Percentiles rank a stretch among this genome's conserved stretches.
These are phyloP conservation scores for Phytophthora podocarpi DNA, from an alignment of 352 stramenopile species.

Conservation along the genomic window DNA sequence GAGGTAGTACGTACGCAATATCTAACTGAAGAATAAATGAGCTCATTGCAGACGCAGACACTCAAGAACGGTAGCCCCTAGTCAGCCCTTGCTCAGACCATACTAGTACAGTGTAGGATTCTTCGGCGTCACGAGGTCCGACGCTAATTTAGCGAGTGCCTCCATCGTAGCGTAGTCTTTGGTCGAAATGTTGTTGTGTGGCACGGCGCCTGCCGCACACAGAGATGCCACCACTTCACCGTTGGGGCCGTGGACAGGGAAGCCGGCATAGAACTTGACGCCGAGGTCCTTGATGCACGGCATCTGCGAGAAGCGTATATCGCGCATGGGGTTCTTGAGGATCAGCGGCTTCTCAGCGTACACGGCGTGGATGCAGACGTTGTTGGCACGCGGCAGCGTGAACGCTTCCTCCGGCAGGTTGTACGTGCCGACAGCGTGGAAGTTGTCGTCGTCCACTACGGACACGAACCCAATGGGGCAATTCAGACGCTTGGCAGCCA, in stretches of 20 bases:
- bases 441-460: conserved; percentile 55
- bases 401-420: conserved; percentile 32
- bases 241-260: conserved; percentile 53
- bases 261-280: conserved; percentile 79
- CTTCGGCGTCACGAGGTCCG: conserved; percentile 40
- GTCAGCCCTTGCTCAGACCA: no score
- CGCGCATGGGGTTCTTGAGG: conserved; percentile 68
- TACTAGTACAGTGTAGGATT: conserved; percentile 5
- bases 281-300: conserved; percentile 46
- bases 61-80: background rate
- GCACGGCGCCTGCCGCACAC: conserved; percentile 44
- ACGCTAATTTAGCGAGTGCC: conserved; percentile 54
- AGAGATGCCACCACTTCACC: conserved; percentile 61
- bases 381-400: conserved; percentile 48
- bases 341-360: conserved; percentile 71
- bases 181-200: conserved; percentile 66
- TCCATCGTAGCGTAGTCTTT: conserved; percentile 85
- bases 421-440: conserved; percentile 60
- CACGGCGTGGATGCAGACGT: conserved; percentile 58
- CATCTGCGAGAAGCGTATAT: conserved; percentile 75
- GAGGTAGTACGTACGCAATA: conserved; percentile 21
- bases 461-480: conserved; percentile 71
- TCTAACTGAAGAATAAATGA: conserved; percentile 21
- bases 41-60: background rate
- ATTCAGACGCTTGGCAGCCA: conserved; percentile 60